Conservation (phyloP, 495 filamentous ascomycete species). For the Oidiodendron maius region DNA sequence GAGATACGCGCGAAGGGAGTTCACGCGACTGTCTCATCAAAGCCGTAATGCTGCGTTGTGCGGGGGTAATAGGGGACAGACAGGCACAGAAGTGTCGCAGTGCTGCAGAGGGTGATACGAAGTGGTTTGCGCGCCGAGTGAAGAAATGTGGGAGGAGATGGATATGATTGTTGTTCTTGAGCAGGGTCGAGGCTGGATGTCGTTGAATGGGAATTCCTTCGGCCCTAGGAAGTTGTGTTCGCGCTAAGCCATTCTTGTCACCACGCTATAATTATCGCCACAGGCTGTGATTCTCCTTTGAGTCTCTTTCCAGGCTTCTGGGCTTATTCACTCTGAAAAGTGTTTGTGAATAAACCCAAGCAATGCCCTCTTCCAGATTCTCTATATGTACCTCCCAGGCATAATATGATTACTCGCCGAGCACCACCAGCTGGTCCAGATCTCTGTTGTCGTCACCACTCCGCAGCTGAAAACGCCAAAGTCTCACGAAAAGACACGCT, state of each 20-base stretch:
- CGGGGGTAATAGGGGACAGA: too few relatives aligned
- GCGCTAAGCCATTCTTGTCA: background rate
- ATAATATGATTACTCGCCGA: too few relatives aligned
- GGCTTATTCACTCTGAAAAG: too few relatives aligned
- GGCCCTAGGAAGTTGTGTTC: constrained; percentile 5
- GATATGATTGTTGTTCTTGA: constrained; percentile 17
- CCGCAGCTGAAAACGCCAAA: too few relatives aligned
- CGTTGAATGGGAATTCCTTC: constrained; percentile 16
- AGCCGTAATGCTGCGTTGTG: constrained; percentile 29
- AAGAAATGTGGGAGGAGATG: constrained; percentile 9
- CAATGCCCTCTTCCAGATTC: too few relatives aligned
- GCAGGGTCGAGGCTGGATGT: constrained; percentile 17
- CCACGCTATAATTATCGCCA: too few relatives aligned
- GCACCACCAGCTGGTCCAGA: too few relatives aligned
- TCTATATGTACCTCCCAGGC: too few relatives aligned
- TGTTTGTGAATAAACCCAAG: too few relatives aligned
- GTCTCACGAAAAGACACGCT: constrained; percentile 14
- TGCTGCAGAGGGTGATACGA: constrained; percentile 15
- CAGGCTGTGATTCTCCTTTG: too few relatives aligned
- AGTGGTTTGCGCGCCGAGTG: constrained; percentile 6
- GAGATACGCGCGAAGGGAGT: constrained; percentile 16
- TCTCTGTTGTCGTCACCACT: too few relatives aligned
- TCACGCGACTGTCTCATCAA: constrained; percentile 33
- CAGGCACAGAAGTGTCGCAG: constrained; percentile 15
- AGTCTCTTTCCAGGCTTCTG: too few relatives aligned